Conservation (phyloP, 257 asterid species). For the Orobanche coerulescens region DNA sequence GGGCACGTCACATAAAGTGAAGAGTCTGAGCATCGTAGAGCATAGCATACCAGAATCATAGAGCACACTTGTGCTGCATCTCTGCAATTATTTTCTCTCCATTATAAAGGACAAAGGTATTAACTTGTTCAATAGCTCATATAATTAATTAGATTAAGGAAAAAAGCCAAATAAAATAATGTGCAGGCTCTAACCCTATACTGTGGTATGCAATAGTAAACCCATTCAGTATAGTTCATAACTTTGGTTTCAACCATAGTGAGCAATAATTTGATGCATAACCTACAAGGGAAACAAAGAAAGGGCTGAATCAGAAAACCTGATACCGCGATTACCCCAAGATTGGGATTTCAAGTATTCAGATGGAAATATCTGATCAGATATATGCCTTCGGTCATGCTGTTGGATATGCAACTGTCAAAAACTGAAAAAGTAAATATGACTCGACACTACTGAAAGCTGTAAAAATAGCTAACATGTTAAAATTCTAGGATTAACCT, state of each 20-base stretch:
- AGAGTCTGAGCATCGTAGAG: no score
- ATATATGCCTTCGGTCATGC: constrained; percentile 56
- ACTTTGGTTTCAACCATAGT: background rate
- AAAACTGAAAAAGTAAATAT: constrained; percentile 14
- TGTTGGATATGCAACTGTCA: constrained; percentile 57
- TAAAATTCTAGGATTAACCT: constrained; percentile 40
- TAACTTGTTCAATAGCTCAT: background rate
- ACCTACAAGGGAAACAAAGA: background rate
- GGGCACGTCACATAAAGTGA: no score
- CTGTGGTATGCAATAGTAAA: background rate
- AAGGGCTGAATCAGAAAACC: constrained; percentile 31
- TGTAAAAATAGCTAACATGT: constrained; percentile 13
- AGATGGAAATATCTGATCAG: constrained; percentile 52
- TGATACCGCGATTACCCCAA: constrained; percentile 20
- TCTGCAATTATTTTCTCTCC: no score
- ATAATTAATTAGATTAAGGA: background rate
- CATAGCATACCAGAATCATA: no score
- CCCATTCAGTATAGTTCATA: background rate
- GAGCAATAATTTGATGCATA: constrained; percentile 10
- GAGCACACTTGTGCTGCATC: no score
- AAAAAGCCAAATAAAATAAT: background rate
- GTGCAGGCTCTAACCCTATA: background rate
- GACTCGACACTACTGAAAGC: constrained; percentile 2
- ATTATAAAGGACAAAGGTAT: no score
- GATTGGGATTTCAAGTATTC: constrained; percentile 19